Base-by-base conservation (phyloP, 2,329 filamentous ascomycete species). In the Phyllosticta citribraziliensis region DNA sequence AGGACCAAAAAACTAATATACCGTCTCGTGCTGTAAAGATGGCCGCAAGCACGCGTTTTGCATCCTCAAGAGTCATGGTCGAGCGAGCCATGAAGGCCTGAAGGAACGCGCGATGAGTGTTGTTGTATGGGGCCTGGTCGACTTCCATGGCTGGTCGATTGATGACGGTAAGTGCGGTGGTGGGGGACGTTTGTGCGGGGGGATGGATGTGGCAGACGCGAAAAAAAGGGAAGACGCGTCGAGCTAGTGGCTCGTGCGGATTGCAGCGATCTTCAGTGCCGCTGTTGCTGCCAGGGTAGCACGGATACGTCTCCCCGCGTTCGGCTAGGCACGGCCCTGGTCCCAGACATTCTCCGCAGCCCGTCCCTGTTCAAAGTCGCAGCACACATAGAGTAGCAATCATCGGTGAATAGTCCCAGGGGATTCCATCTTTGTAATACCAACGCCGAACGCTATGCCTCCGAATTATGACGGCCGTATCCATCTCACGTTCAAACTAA, bases 51-150 rank as follows among this genome's bases (percentile, higher is more conserved):
- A 97, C 78, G 0, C 84, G 83, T 68, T 85, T 85, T 12, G 87
- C 86, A 68, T 95, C 85, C 58, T 84, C 79, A 64, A 88, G 84
- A 0, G 89, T 95, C 73, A 97, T 80, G 53, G 85, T 84, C 22
- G 89, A 88, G 56, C 87, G 85, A 2, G 89, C 85, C 73, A 97
- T 81, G 66, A 99, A 86, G 56, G 89, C 89, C 75, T 99, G 94
- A 0, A 97, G 80, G 70, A 99, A 96, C 9, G 93, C 92, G 62
- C 91, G 87, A 72, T 97, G 89, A 64, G 81, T 81, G 70, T 95
- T 79, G 67, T 80, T 76, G 68, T 86, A 86, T 8, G 40, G 20
- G 5, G 33, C 24, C 20, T 17, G 52, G 35, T 58, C 51, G 19
- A 51, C 33, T 35, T 24, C 57, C 62, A 62, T 62, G 25, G 12